These are phyloP conservation scores for Elsinoe fawcettii DNA, from an alignment of 2,329 filamentous ascomycete species.

Conservation along the genomic window DNA sequence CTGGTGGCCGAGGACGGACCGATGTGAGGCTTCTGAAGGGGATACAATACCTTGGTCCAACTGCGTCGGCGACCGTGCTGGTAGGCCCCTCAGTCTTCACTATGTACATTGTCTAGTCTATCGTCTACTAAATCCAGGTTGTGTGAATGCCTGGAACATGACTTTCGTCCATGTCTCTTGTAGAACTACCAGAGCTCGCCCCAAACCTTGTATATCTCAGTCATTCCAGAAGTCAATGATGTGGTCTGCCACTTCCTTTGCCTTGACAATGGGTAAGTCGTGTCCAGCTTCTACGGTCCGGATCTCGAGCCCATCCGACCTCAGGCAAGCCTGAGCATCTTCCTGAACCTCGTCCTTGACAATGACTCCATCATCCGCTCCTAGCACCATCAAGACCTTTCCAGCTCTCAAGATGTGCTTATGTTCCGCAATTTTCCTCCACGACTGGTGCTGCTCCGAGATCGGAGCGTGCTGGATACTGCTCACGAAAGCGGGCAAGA, in stretches of 20 bases:
- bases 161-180: too few relatives aligned
- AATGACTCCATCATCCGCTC: constrained; percentile 59
- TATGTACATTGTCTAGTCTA: too few relatives aligned
- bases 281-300: constrained; percentile 57
- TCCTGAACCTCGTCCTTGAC: constrained; percentile 55
- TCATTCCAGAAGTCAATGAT: constrained; percentile 38
- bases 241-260: constrained; percentile 50
- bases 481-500: constrained; percentile 62
- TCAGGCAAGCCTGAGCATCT: constrained; percentile 53
- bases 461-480: constrained; percentile 64
- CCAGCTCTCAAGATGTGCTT: constrained; percentile 34
- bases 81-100: background rate
- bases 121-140: too few relatives aligned
- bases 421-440: constrained; percentile 48
- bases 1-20: background rate
- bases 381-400: constrained; percentile 59
- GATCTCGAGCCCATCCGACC: constrained; percentile 50
- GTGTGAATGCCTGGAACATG: too few relatives aligned
- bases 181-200: too few relatives aligned
- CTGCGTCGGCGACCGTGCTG: background rate
- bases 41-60: too few relatives aligned
- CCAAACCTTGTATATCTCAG: background rate
- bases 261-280: constrained; percentile 59
- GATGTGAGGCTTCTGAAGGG: background rate
- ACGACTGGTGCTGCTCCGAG: constrained; percentile 54